Conservation (phyloP, 306 rosid species). For the Oemleria cerasiformis region DNA sequence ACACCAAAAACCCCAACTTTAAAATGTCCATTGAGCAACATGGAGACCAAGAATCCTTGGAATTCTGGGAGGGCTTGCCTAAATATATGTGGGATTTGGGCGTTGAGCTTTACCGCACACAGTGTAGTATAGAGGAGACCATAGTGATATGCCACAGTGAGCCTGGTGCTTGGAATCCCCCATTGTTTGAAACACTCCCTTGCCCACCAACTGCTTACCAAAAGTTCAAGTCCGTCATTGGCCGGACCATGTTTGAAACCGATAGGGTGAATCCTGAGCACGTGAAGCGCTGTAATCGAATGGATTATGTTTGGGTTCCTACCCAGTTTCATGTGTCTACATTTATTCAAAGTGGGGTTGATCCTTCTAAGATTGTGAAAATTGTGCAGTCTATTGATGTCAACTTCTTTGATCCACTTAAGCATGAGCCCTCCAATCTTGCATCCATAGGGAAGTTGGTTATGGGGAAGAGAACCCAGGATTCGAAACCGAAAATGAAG, state of each 20-base stretch:
- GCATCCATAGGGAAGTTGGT: conserved; percentile 40
- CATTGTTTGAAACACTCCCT: conserved; percentile 61
- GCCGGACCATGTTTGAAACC: conserved; percentile 83
- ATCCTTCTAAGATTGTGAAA: conserved; percentile 71
- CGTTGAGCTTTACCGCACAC: conserved; percentile 43
- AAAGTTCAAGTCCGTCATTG: conserved; percentile 67
- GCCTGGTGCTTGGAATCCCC: conserved; percentile 91
- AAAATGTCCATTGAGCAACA: conserved; percentile 65
- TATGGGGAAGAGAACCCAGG: conserved; percentile 30
- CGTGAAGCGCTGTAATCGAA: conserved; percentile 51
- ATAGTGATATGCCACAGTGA: conserved; percentile 82
- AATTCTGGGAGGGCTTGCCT: conserved; percentile 78
- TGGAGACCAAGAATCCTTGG: conserved; percentile 63
- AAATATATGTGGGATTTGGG: conserved; percentile 42
- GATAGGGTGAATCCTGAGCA: conserved; percentile 61
- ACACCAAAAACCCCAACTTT: conserved; percentile 37
- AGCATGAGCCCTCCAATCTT: conserved; percentile 52
- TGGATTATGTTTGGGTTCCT: conserved; percentile 94
- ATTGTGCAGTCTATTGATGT: conserved; percentile 86
- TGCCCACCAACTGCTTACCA: conserved; percentile 67
- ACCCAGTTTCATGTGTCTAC: conserved; percentile 66
- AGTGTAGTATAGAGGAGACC: conserved; percentile 59
- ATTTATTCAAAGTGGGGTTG: conserved; percentile 69
- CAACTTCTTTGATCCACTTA: conserved; percentile 63
- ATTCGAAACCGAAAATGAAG: conserved; percentile 9